Base-by-base conservation (phyloP, 495 filamentous ascomycete species). In the Talaromyces ruber region DNA sequence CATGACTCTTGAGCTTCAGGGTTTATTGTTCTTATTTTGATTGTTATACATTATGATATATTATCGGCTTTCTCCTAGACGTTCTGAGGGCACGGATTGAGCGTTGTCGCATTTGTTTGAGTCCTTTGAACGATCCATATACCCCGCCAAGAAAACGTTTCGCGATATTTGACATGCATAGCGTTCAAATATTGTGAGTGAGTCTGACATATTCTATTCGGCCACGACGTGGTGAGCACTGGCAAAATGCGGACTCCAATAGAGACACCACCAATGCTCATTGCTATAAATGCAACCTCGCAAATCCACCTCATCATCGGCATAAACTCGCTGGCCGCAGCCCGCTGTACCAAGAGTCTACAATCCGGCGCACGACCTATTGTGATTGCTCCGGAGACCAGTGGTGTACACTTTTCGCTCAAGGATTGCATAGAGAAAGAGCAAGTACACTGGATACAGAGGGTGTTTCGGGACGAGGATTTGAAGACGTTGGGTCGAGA, bases 251-350 rank as follows among this genome's bases (percentile, higher is more conserved):
- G 14, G 4, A 22, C 16, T 11, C 22, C 6, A 28, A 26, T 2
- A 30, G 14, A 29, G n/a, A 25, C 43, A 34, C 29, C 43, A 52
- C 74, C 90, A 12, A 78, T 98, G 26, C 82, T 98, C 56, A 88
- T 91, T 37, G 87, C 92, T 8, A 79, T 87, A 62, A 86, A 97
- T 68, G 88, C 82, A 52, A 81, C 84, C 1, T 82, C 80, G 2
- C 92, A 97, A 65, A 75, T 93, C 56, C 94, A 98, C 72, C 77
- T 98, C 43, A 86, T 98, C 53, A 68, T 97, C 56, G 94, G 95
- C 34, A 84, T 88, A 32, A 93, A 90, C 71, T 86, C 94, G 51
- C 80, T 98, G 32, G 95, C 95, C 30, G 87, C 89, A 47, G 84
- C 91, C 14, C 84, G 94, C 58, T 92, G 89, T 70, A 73, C 83